Evolutionary conservation across 768 basidiomycete species (phyloP).

Genomic region (Chalciporus pseudorubinellus): DNA sequence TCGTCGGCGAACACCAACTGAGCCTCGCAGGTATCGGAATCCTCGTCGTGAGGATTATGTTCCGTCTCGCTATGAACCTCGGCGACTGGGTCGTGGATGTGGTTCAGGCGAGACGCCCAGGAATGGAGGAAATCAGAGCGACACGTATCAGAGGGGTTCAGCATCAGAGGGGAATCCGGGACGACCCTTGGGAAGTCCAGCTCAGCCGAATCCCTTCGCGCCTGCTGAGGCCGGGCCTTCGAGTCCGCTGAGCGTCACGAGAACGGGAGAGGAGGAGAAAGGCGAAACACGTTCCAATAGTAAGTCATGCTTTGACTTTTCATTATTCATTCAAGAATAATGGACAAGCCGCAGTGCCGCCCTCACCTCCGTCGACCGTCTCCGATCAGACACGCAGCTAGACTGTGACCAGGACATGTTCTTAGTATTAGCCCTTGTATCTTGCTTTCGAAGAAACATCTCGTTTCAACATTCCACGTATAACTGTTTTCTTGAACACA

Average conservation of each 20-base stretch:
- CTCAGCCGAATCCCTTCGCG: neutral
- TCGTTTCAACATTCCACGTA: slow-evolving; percentile 2
- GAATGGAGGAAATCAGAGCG: slow-evolving; percentile 6
- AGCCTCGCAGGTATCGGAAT: slow-evolving; percentile 6
- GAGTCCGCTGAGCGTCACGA: neutral
- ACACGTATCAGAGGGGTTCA: neutral
- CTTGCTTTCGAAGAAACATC: slow-evolving; percentile 1
- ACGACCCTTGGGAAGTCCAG: neutral
- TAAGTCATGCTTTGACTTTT: neutral
- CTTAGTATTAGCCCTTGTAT: neutral
- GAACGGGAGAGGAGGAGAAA: neutral
- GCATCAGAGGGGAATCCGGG: neutral
- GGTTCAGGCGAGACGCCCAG: neutral
- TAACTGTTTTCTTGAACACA: slow-evolving; percentile 14
- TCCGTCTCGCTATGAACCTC: neutral
- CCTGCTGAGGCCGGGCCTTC: neutral
- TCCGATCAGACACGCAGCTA: neutral
- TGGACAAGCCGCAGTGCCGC: neutral
- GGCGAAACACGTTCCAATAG: neutral
- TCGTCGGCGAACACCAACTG: slow-evolving; percentile 10
- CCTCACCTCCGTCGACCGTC: neutral
- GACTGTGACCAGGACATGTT: neutral
- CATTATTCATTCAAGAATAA: neutral
- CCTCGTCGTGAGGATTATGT: neutral
- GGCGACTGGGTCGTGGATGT: slow-evolving; percentile 2